Conservation (phyloP, 768 basidiomycete species). For the Boletus subparvulus region DNA sequence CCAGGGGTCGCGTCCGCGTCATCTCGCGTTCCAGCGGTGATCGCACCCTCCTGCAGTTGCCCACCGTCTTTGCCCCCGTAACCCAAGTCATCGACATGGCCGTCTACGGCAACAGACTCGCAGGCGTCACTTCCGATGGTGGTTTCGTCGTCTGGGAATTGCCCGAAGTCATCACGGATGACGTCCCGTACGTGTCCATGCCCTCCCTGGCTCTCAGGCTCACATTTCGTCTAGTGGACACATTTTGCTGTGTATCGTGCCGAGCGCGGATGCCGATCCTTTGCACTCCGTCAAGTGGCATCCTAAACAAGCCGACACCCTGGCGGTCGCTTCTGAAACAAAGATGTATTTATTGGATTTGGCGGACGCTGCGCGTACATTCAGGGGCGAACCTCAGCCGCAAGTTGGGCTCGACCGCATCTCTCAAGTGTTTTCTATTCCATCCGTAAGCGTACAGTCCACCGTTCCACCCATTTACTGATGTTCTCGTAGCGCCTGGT, state of each 20-base stretch:
- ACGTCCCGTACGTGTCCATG: slow-evolving; percentile 66
- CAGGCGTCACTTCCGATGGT: slow-evolving; percentile 84
- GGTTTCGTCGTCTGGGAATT: slow-evolving; percentile 89
- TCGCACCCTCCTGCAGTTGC: slow-evolving; percentile 80
- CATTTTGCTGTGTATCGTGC: slow-evolving; percentile 69
- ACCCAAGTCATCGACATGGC: slow-evolving; percentile 84
- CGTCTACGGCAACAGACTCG: slow-evolving; percentile 76
- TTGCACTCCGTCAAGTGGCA: slow-evolving; percentile 89
- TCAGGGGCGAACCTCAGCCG: slow-evolving; percentile 63
- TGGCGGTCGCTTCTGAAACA: slow-evolving; percentile 80
- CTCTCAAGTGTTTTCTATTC: slow-evolving; percentile 62
- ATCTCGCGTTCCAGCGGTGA: slow-evolving; percentile 88
- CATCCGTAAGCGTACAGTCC: slow-evolving; percentile 52
- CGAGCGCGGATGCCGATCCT: slow-evolving; percentile 52
- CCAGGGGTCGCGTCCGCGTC: slow-evolving; percentile 84
- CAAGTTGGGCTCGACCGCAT: slow-evolving; percentile 71
- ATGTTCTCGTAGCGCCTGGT: slow-evolving; percentile 58
- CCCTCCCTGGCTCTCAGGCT: background rate
- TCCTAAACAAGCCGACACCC: slow-evolving; percentile 72
- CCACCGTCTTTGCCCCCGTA: slow-evolving; percentile 53
- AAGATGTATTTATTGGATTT: slow-evolving; percentile 78
- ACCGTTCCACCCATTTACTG: background rate
- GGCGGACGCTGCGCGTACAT: slow-evolving; percentile 54
- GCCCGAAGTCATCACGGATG: slow-evolving; percentile 80
- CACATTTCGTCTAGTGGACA: slow-evolving; percentile 48